Percentiles rank a stretch among this genome's conserved stretches.
phyloP scores from a whole-genome alignment of 768 basidiomycete species.

The Mycena filopes region DNA sequence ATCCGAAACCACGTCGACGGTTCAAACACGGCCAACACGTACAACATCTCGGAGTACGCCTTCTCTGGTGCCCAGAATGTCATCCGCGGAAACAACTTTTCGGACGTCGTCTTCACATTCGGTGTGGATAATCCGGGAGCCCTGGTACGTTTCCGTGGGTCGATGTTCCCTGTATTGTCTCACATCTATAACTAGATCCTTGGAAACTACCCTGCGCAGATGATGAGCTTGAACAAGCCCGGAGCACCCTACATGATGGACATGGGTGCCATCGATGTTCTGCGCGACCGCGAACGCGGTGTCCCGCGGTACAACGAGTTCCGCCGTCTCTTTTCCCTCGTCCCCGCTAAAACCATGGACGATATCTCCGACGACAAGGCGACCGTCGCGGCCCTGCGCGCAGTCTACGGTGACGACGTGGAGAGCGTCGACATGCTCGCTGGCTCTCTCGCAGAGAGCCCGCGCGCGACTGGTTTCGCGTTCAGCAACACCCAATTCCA shows the following conservation, averaged over 20 bases:
- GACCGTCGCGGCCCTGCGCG: constrained; percentile 11
- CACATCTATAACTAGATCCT: constrained; percentile 2
- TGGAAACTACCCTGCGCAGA: constrained; percentile 21
- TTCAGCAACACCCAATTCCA: constrained; percentile 33
- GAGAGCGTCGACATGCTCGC: constrained; percentile 26
- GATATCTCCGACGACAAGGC: constrained; percentile 21
- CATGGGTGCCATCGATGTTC: constrained; percentile 26
- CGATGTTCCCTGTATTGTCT: background rate
- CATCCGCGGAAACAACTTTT: constrained; percentile 23
- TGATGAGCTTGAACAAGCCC: constrained; percentile 22
- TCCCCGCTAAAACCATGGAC: constrained; percentile 17
- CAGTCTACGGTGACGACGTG: constrained; percentile 24
- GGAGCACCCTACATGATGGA: constrained; percentile 17
- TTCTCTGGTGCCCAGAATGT: constrained; percentile 23
- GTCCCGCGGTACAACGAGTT: constrained; percentile 30
- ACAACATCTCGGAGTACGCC: constrained; percentile 25
- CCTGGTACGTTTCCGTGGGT: background rate
- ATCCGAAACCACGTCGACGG: constrained; percentile 26
- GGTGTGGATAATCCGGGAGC: constrained; percentile 26
- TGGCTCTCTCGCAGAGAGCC: constrained; percentile 23
- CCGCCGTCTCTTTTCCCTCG: constrained; percentile 28
- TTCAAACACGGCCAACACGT: constrained; percentile 11
- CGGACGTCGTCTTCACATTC: constrained; percentile 30
- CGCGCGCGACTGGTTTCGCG: constrained; percentile 25
- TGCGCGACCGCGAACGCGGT: constrained; percentile 32